These are phyloP conservation scores for Tanacetum coccineum DNA, from an alignment of 129 eudicot genomes.

Conservation along the genomic window DNA sequence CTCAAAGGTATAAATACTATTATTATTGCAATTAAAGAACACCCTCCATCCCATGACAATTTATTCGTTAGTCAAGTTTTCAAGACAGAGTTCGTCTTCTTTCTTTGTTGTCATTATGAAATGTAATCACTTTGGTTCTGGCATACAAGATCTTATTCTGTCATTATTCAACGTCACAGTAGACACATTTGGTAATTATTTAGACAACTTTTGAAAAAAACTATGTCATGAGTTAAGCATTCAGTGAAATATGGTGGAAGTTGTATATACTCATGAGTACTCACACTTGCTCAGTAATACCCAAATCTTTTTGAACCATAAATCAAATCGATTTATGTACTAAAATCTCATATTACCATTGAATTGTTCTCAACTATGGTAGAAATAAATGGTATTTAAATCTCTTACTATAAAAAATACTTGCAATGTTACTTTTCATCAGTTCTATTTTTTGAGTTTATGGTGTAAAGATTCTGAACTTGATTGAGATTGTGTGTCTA, in stretches of 20 bases:
- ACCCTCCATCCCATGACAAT: not conserved
- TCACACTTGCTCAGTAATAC: constrained; percentile 10
- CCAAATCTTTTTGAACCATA: too few relatives aligned
- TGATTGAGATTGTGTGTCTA: too few relatives aligned
- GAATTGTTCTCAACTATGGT: too few relatives aligned
- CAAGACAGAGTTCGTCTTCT: not conserved
- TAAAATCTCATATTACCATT: too few relatives aligned
- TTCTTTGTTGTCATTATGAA: not conserved
- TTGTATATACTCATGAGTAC: not conserved
- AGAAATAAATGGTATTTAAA: too few relatives aligned
- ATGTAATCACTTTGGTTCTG: too few relatives aligned
- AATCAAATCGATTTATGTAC: too few relatives aligned
- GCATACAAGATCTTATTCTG: not conserved
- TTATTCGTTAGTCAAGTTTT: not conserved
- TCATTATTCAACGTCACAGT: not conserved
- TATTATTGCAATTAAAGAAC: not conserved
- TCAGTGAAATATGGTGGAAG: not conserved
- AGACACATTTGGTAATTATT: not conserved
- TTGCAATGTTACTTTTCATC: too few relatives aligned
- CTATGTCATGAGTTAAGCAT: not conserved
- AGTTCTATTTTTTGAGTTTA: too few relatives aligned
- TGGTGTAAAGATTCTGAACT: too few relatives aligned
- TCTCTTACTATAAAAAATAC: too few relatives aligned
- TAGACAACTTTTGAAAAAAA: not conserved
- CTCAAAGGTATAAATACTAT: constrained; percentile 38